Percentiles rank a stretch among this genome's conserved stretches.
Conservation (phyloP, 768 basidiomycete genomes). For the Podaxis mareebaensis region DNA sequence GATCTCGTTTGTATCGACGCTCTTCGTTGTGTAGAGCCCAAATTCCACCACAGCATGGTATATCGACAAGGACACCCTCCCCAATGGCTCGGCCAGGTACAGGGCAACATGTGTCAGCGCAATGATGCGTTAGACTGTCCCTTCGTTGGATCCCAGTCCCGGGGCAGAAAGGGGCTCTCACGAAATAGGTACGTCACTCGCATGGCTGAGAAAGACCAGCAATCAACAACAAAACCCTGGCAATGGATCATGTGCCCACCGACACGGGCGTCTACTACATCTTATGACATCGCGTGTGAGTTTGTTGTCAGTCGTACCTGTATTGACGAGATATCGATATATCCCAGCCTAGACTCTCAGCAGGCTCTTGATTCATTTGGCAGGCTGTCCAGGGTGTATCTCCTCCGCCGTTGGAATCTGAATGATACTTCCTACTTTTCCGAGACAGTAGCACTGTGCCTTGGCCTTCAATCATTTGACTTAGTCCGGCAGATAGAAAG, state of each 20-base stretch:
- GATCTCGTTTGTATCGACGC: not conserved
- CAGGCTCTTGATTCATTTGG: not conserved
- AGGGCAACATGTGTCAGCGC: constrained; percentile 3
- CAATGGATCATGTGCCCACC: not conserved
- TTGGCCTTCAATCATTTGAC: no score
- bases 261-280: not conserved
- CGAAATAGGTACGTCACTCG: constrained; percentile 8
- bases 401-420: no score
- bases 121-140: not conserved
- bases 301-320: not conserved
- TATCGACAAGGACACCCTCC: not conserved
- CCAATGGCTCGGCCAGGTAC: constrained; percentile 7
- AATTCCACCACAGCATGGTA: not conserved
- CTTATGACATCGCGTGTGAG: constrained; percentile 8
- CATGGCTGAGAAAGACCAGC: not conserved
- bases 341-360: not conserved
- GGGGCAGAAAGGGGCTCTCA: not conserved
- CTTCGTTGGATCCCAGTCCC: not conserved
- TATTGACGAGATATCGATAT: not conserved
- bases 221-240: no score
- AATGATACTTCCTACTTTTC: no score
- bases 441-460: no score
- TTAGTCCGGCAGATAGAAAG: no score
- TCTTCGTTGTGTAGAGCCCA: not conserved
- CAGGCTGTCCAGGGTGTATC: not conserved